Evolutionary conservation across 768 basidiomycete genomes (phyloP), one percentile per base, ranked within the genome.

Genomic region (Tremella mesenterica): DNA sequence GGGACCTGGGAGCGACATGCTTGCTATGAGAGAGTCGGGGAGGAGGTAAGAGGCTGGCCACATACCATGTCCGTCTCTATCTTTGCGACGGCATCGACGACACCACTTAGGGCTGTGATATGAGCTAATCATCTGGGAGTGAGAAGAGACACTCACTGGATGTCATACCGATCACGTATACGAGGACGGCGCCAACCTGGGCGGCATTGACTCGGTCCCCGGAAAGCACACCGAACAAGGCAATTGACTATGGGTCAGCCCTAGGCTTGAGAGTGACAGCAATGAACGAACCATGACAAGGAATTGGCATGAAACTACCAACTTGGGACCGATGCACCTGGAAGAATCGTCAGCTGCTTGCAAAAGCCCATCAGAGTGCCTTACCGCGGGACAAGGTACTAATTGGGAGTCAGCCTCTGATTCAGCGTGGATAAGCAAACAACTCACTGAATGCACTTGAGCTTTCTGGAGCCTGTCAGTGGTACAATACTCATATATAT

Each of bases 181-280:
- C 76, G 21, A 84, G 60, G 2, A 83, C 81, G 0, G 83, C 81
- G 21, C 83, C 81, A 50, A 83, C 78, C 63, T 81, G 82, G 13
- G 82, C 74, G 8, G 84, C 82, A 57, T 79, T 76, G 27, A 82
- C 78, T 0, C 77, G 70, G 33, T 76, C 73, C 16, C 83, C 73
- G 66, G 82, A 81, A 2, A 81, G 80, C 12, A 81, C 80, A 1
- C 82, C 84, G 65, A 86, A 85, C 13, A 87, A 69, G 2, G 76
- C 81, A 41, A 88, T 85, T 1, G 83, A 83, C 66, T 67, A 30
- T 1, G 21, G 12, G 10, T 28, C 47, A 18, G 39, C 26, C 23
- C 26, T n/a, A 36, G 12, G 30, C 3, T 16, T 18, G n/a, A n/a
- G 8, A 38, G 14, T 39, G 7, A 41, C 8, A 6, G 16, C 27